Percentiles rank a stretch among this genome's conserved stretches.
Conservation (phyloP, 129 eudicot species). For the Dittrichia graveolens region DNA sequence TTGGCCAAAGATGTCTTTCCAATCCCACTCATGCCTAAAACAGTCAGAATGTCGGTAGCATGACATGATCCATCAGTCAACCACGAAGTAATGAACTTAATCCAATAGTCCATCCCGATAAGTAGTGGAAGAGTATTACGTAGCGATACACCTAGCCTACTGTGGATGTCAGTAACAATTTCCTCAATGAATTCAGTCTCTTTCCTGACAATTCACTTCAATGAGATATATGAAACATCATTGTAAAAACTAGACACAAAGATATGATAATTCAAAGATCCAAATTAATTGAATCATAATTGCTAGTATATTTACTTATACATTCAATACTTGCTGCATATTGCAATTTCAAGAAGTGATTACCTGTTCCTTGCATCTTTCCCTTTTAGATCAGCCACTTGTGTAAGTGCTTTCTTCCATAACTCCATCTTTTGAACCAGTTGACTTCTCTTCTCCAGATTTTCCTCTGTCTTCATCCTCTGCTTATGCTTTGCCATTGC, state of each 20-base stretch:
- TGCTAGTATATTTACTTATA: no score
- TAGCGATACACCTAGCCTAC: constrained; percentile 11
- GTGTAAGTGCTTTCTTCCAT: no score
- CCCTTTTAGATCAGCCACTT: not conserved
- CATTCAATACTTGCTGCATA: no score
- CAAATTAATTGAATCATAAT: not conserved
- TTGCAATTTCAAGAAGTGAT: not conserved
- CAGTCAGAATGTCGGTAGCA: not conserved
- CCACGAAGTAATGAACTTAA: constrained; percentile 26
- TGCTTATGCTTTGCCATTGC: no score
- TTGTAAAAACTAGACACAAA: not conserved
- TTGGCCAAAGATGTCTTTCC: constrained; percentile 39
- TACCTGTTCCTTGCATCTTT: constrained; percentile 2
- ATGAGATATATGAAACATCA: not conserved
- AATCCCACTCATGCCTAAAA: constrained; percentile 35
- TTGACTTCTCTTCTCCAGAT: no score
- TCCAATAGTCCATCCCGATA: constrained; percentile 25
- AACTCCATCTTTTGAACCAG: no score
- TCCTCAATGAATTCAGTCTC: constrained; percentile 31
- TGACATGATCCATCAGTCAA: constrained; percentile 16
- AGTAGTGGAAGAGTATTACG: constrained; percentile 7
- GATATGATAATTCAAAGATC: not conserved
- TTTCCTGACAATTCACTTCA: constrained; percentile 15
- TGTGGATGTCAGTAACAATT: constrained; percentile 5
- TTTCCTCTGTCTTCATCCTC: no score